Percentiles rank a stretch among this genome's conserved stretches.
Evolutionary conservation across 345 rosid genomes (phyloP).

Genomic region (Angophora floribunda): DNA sequence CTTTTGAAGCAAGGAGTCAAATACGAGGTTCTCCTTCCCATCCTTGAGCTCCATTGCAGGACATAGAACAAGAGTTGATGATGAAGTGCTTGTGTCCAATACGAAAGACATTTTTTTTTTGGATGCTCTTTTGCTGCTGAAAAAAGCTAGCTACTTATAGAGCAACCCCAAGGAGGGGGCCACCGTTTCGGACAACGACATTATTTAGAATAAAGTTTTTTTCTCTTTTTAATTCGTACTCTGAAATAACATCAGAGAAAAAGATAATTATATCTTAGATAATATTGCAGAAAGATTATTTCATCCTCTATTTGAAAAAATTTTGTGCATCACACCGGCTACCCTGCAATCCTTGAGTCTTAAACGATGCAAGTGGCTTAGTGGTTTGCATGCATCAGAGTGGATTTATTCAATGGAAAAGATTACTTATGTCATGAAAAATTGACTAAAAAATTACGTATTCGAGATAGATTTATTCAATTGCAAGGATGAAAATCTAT

Average conservation of each 20-base stretch:
- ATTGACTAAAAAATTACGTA: background rate
- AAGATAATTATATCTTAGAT: background rate
- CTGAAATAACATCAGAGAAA: background rate
- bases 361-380: background rate
- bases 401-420: background rate
- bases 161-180: background rate
- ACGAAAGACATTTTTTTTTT: background rate
- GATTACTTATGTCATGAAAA: rapidly evolving
- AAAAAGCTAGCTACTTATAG: background rate
- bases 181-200: background rate
- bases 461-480: background rate
- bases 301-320: background rate
- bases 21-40: background rate
- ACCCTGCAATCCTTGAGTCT: background rate
- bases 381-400: background rate
- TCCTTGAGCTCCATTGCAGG: background rate
- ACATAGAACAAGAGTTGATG: background rate
- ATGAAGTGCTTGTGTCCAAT: conserved; percentile 6
- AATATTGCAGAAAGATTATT: background rate
- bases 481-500: background rate
- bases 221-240: background rate
- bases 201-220: background rate
- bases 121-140: background rate
- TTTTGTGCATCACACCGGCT: too few relatives aligned
- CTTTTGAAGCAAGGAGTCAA: conserved; percentile 19